A percentile compares a stretch with the other conserved stretches of the same genome.
Conservation (phyloP, 202 grass and related monocot genomes). For the Dendrocalamus latiflorus region DNA sequence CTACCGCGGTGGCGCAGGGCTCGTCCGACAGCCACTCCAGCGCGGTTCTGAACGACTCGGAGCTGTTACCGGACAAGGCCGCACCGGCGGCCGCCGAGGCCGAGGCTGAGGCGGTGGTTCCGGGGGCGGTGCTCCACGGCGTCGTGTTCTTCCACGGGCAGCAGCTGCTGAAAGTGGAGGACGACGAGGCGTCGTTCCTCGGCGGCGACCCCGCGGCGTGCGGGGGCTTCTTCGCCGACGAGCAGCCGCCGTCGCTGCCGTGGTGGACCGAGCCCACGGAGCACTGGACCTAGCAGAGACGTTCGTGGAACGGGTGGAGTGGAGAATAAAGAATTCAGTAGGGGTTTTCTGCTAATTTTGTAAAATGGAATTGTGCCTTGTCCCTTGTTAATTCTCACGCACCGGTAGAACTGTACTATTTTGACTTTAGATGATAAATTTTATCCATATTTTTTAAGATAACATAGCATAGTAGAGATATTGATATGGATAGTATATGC, state of each 20-base stretch:
- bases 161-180: slow-evolving; percentile 39
- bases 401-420: not conserved
- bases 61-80: not conserved
- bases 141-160: slow-evolving; percentile 42
- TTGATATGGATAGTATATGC: too few species aligned
- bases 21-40: slow-evolving; percentile 68
- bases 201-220: slow-evolving; percentile 43
- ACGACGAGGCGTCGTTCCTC: slow-evolving; percentile 37
- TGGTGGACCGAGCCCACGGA: slow-evolving; percentile 54
- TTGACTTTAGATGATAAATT: too few species aligned
- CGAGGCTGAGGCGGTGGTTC: slow-evolving; percentile 11
- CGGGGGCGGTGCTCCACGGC: not conserved
- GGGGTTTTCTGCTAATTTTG: slow-evolving; percentile 45
- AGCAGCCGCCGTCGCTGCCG: slow-evolving; percentile 43
- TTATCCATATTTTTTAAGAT: too few species aligned
- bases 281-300: slow-evolving; percentile 35
- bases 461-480: too few species aligned
- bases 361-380: slow-evolving; percentile 44
- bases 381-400: slow-evolving; percentile 25
- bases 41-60: slow-evolving; percentile 53
- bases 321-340: slow-evolving; percentile 9
- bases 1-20: slow-evolving; percentile 30
- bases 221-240: slow-evolving; percentile 58
- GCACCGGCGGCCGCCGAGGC: not conserved
- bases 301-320: not conserved